Evolutionary conservation across 2,329 filamentous ascomycete genomes (phyloP).

Genomic region (Dryadomyces quercivorus): DNA sequence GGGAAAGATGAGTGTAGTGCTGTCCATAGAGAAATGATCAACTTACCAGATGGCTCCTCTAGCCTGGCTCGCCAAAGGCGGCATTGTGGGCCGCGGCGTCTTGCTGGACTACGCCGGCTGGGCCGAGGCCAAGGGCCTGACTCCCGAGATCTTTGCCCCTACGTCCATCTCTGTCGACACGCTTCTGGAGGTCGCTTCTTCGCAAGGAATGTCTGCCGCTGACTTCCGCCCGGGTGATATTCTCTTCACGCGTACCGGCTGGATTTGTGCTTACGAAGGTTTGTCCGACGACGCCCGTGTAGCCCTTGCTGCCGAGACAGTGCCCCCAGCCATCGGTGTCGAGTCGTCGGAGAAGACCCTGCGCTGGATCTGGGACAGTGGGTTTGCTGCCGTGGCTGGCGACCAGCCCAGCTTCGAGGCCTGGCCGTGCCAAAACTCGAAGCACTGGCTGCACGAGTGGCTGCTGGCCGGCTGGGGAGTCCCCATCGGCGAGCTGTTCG

Average conservation of each 20-base stretch:
- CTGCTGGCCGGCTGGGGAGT: constrained; percentile 12
- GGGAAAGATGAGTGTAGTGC: not conserved
- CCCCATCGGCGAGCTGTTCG: constrained; percentile 29
- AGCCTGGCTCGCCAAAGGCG: constrained; percentile 27
- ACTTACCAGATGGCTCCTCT: not conserved
- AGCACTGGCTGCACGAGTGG: constrained; percentile 11
- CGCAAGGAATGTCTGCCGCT: constrained; percentile 21
- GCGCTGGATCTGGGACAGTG: constrained; percentile 45
- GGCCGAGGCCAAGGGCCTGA: constrained; percentile 21
- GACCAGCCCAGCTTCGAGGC: constrained; percentile 40
- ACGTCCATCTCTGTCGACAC: constrained; percentile 28
- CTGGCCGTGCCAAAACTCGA: constrained; percentile 15
- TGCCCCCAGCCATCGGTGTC: constrained; percentile 25
- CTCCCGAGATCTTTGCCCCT: constrained; percentile 24
- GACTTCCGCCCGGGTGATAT: constrained; percentile 38
- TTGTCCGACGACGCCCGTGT: not conserved
- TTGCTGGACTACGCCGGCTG: constrained; percentile 39
- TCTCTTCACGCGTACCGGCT: constrained; percentile 42
- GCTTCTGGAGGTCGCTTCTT: constrained; percentile 29
- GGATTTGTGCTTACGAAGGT: constrained; percentile 26
- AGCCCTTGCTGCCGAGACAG: constrained; percentile 17
- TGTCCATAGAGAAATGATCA: too few relatives aligned
- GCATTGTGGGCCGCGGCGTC: constrained; percentile 36
- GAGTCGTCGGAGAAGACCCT: constrained; percentile 34
- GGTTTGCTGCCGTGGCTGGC: constrained; percentile 42